phyloP scores from a whole-genome alignment of 495 filamentous ascomycete species.

The Podospora australis region DNA sequence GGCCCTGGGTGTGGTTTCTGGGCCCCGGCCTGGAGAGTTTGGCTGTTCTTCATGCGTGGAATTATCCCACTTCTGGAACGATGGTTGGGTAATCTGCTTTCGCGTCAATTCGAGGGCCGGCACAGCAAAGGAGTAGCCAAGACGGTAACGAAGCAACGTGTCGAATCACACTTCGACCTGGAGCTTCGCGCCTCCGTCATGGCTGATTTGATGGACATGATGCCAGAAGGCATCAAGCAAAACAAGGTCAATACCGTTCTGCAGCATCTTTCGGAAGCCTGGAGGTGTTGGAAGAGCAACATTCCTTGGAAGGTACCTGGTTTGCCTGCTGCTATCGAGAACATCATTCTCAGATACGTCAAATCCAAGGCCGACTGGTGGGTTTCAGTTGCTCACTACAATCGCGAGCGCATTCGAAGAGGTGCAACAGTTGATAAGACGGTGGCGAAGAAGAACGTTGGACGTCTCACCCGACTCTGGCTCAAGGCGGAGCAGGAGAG shows the following conservation, averaged over 20 bases:
- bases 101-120: conserved; percentile 95
- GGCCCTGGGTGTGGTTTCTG: conserved; percentile 98
- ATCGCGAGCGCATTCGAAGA: conserved; percentile 90
- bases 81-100: conserved; percentile 96
- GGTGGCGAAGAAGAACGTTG: conserved; percentile 98
- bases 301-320: conserved; percentile 99
- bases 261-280: conserved; percentile 95
- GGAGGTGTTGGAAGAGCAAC: conserved; percentile 99
- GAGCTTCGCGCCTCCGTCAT: conserved; percentile 97
- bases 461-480: conserved; percentile 90
- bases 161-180: conserved; percentile 97
- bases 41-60: conserved; percentile 99
- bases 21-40: conserved; percentile 98
- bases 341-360: conserved; percentile 95
- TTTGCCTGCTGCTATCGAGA: conserved; percentile 92
- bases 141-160: conserved; percentile 97
- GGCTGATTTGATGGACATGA: conserved; percentile 99
- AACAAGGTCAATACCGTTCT: conserved; percentile 98
- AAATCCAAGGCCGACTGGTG: conserved; percentile 99
- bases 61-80: conserved; percentile 95
- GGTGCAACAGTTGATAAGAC: conserved; percentile 98
- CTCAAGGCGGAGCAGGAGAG: conserved; percentile 97
- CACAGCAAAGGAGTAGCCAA: conserved; percentile 99
- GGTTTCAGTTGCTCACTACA: conserved; percentile 98
- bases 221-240: conserved; percentile 99